Evolutionary conservation across 1,284 basidiomycete species (phyloP), one percentile per base, ranked within the genome.

Genomic region (Cutaneotrichosporon daszewskae): DNA sequence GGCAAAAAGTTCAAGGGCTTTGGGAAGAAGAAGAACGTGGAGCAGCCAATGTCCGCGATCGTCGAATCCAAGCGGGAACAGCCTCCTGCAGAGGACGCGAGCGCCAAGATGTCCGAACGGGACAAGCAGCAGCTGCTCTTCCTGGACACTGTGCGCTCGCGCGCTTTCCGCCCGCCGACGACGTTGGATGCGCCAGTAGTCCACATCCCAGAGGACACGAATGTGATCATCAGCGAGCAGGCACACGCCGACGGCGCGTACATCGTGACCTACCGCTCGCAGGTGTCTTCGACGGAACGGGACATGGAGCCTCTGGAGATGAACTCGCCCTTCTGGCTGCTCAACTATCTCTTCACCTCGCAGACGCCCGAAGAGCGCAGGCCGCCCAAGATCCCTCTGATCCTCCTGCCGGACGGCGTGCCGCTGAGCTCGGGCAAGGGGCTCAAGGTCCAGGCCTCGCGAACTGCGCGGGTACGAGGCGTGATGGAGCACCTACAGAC

Each of bases 221-320:
- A 78, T 0, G 68, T 97, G 25, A 74, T 87, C 50, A 85, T 98
- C 39, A 83, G 86, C 1, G 88, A 95, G 62, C 87, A 92, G 60
- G 79, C 78, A 0, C 76, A 80, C 19, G 76, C 76, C 32, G 69
- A 74, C 1, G 84, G 84, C 3, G 84, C 85, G 3, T 92, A 84
- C 80, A 79, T 77, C 8, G 82, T 80, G 5, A 73, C 87, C 2
- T 94, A 92, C 61, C 77, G 87, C 19, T 84, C 87, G 0, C 78
- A 80, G 29, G 77, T 83, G 3, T 77, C 77, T 2, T 78, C 76
- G 35, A 81, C 80, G 0, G 79, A 77, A 40, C 65, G 74, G 18
- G 91, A 96, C 54, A 60, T 80, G 28, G 74, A 77, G 20, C 66
- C 72, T 10, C 74, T 97, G 27, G 91, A 96, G 69, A 80, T 84